phyloP scores from a whole-genome alignment of 352 stramenopile genomes.

The Halophytophthora polymorphica region DNA sequence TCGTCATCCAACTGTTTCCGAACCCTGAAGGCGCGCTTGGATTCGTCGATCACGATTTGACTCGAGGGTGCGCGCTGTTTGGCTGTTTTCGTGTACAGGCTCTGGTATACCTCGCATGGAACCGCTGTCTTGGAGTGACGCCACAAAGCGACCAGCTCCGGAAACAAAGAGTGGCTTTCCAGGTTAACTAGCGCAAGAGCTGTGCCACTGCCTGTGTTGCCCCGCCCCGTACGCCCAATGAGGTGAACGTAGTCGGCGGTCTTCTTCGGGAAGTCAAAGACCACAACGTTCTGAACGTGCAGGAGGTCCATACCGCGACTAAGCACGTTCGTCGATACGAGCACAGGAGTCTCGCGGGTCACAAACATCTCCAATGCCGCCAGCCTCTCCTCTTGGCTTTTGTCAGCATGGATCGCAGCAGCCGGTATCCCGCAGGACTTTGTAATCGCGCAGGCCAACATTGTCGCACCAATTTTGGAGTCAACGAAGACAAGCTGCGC shows the following conservation, averaged over 20 bases:
- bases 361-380: conserved; percentile 57
- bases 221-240: conserved; percentile 47
- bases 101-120: conserved; percentile 42
- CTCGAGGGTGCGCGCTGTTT: conserved; percentile 11
- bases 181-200: conserved; percentile 48
- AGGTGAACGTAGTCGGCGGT: conserved; percentile 67
- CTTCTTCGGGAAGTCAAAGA: conserved; percentile 68
- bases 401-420: conserved; percentile 60
- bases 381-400: conserved; percentile 54
- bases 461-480: conserved; percentile 54
- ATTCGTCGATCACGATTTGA: conserved; percentile 32
- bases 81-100: conserved; percentile 22
- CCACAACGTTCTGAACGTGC: conserved; percentile 59
- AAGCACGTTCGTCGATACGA: conserved; percentile 72
- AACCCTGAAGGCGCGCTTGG: conserved; percentile 47
- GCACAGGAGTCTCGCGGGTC: conserved; percentile 35
- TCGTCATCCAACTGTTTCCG: conserved; percentile 19
- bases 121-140: conserved; percentile 25
- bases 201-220: conserved; percentile 14
- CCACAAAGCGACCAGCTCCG: conserved; percentile 34
- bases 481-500: conserved; percentile 71
- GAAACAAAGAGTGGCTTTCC: conserved; percentile 37
- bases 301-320: conserved; percentile 70
- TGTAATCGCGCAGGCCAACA: conserved; percentile 54
- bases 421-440: conserved; percentile 33